phyloP scores from a whole-genome alignment of 2,329 filamentous ascomycete species.

The Sclerotinia subarctica region DNA sequence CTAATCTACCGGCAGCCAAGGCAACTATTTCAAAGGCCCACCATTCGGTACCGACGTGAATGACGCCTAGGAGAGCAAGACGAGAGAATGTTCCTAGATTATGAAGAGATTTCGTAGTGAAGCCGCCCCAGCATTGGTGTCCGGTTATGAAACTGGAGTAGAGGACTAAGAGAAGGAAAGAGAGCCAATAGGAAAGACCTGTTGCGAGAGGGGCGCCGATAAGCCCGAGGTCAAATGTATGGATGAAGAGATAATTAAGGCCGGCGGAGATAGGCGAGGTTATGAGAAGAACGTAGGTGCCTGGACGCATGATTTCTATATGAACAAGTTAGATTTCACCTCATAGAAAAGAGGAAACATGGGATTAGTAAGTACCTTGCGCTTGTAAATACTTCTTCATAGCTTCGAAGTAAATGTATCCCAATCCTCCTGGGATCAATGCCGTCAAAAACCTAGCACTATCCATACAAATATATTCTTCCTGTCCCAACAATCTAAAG shows the following conservation, averaged over 20 bases:
- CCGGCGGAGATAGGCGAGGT: slow-evolving; percentile 78
- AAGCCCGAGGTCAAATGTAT: slow-evolving; percentile 67
- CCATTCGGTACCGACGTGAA: slow-evolving; percentile 89
- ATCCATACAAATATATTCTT: slow-evolving; percentile 71
- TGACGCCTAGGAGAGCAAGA: slow-evolving; percentile 70
- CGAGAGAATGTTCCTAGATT: slow-evolving; percentile 70
- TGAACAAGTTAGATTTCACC: not conserved
- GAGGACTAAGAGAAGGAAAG: slow-evolving; percentile 70
- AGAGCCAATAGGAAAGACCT: slow-evolving; percentile 81
- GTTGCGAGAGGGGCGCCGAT: slow-evolving; percentile 80
- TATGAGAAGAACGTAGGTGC: slow-evolving; percentile 77
- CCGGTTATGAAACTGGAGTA: slow-evolving; percentile 71
- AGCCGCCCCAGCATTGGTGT: slow-evolving; percentile 76
- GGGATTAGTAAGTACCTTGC: slow-evolving; percentile 60
- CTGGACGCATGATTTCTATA: slow-evolving; percentile 68
- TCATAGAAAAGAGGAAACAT: slow-evolving; percentile 48
- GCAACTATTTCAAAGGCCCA: slow-evolving; percentile 94
- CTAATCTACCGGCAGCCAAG: slow-evolving; percentile 74
- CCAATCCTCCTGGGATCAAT: slow-evolving; percentile 75
- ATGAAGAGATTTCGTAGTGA: slow-evolving; percentile 59
- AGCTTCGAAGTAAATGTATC: slow-evolving; percentile 83
- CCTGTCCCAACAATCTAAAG: slow-evolving; percentile 72
- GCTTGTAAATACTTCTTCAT: slow-evolving; percentile 88
- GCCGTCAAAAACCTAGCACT: slow-evolving; percentile 70
- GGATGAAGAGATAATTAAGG: slow-evolving; percentile 77